Evolutionary conservation across 148 eudicot genomes (phyloP), one percentile per base, ranked within the genome.

Genomic region (Diospyros lotus): DNA sequence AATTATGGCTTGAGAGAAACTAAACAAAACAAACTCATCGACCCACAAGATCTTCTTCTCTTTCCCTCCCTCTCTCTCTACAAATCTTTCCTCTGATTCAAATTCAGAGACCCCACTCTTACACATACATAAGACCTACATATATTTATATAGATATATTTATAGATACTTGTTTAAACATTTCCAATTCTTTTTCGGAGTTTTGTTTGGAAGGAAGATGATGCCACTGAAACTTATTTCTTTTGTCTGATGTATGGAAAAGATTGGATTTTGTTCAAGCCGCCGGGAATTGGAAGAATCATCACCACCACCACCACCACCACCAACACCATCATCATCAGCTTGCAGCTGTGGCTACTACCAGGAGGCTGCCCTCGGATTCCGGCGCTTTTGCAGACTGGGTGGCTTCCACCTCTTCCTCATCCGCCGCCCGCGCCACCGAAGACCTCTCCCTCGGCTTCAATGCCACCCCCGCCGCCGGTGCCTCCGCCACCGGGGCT

Each of bases 311-410:
- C 28, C 28, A 28, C 28, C 28, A 28, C 28, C 0, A 28, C 0
- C 28, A 28, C 0, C 28, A 28, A 0, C 28, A 28, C 0, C 28
- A 28, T 28, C 0, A 28, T 28, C 28, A 28, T 28, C 28, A 28
- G 28, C 28, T 28, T 28, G 76, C 72, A 87, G 77, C 52, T 79
- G 91, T 88, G 91, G 91, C 91, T 84, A 83, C 85, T 72, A 72
- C 84, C 17, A 80, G 91, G 82, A 79, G 87, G 61, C 65, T 84
- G 18, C 76, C 80, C 38, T 79, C 90, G 18, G 88, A 83, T 52
- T 77, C 88, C 3, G 88, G 87, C 39, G 90, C 90, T 12, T 87
- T 83, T 67, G 88, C 91, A 43, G 91, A 88, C 61, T 88, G 89
- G 89, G 83, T 84, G 6, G 85, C 89, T 6, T 73, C 81, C 2